Evolutionary conservation across 2,329 filamentous ascomycete species (phyloP).

Genomic region (Zymoseptoria crescenta): DNA sequence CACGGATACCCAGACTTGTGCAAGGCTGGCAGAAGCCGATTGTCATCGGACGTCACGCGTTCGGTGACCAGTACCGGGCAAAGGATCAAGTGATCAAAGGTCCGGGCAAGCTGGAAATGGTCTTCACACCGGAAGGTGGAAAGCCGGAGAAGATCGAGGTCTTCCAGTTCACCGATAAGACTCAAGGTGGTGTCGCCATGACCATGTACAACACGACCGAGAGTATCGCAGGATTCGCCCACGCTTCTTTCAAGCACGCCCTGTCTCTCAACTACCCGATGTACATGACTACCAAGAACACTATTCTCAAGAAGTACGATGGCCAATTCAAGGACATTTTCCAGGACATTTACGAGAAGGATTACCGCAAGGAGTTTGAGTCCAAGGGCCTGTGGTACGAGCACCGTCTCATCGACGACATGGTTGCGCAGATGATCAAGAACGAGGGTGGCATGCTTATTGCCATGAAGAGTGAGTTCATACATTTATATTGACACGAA

Average conservation of each 20-base stretch:
- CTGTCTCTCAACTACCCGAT: constrained; percentile 80
- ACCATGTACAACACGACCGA: constrained; percentile 98
- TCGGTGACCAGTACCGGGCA: constrained; percentile 96
- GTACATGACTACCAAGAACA: constrained; percentile 99
- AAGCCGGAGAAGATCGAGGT: constrained; percentile 81
- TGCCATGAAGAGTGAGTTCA: constrained; percentile 82
- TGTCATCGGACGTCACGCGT: constrained; percentile 96
- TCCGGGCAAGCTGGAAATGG: constrained; percentile 84
- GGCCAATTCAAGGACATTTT: constrained; percentile 99
- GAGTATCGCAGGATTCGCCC: constrained; percentile 88
- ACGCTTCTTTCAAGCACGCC: constrained; percentile 93
- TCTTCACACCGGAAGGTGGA: constrained; percentile 78
- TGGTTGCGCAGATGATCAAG: constrained; percentile 99
- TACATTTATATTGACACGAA: neutral
- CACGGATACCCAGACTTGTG: constrained; percentile 82
- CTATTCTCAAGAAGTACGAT: constrained; percentile 98
- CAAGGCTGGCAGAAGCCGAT: constrained; percentile 98
- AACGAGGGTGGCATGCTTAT: constrained; percentile 92
- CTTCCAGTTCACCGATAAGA: constrained; percentile 73
- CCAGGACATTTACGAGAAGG: constrained; percentile 85
- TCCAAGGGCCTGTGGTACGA: constrained; percentile 96
- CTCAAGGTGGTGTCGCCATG: constrained; percentile 71
- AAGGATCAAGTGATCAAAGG: constrained; percentile 81
- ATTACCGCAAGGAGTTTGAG: constrained; percentile 85
- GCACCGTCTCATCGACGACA: constrained; percentile 97